Conservation (phyloP, 441 rosid genomes). For the Pelargonium citronellum region DNA sequence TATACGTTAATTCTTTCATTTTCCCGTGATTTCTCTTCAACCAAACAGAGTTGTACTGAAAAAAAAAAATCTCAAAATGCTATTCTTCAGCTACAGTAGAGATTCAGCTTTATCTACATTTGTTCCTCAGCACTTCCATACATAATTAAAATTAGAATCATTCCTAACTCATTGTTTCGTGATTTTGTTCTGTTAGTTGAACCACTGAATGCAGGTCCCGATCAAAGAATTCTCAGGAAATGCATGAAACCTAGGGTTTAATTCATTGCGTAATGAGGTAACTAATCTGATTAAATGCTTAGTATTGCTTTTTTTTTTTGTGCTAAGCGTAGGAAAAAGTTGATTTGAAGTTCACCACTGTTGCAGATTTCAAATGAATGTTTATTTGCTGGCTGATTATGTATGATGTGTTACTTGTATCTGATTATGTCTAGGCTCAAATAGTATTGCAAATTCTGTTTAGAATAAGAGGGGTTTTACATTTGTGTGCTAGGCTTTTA, state of each 20-base stretch:
- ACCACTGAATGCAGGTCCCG: not conserved
- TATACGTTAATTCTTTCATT: not conserved
- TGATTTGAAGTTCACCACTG: not conserved
- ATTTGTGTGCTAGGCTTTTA: not conserved
- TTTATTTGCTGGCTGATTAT: too few relatives aligned
- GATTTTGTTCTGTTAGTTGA: not conserved
- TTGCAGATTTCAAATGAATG: not conserved
- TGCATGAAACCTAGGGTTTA: not conserved
- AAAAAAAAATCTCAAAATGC: not conserved
- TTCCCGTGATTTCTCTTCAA: conserved; percentile 2
- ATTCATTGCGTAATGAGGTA: not conserved
- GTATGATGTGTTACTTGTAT: not conserved
- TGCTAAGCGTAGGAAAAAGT: not conserved
- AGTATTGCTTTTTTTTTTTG: not conserved
- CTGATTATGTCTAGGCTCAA: not conserved
- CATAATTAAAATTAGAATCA: not conserved
- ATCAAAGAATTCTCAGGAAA: not conserved
- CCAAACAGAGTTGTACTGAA: not conserved
- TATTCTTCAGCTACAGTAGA: not conserved
- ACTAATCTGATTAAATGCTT: not conserved
- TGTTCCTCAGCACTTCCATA: not conserved
- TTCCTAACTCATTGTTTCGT: not conserved
- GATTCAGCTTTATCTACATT: not conserved
- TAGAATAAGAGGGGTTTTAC: not conserved
- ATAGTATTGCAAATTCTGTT: not conserved